Conservation (phyloP, 1,284 basidiomycete genomes). For the Cerrena zonata region DNA sequence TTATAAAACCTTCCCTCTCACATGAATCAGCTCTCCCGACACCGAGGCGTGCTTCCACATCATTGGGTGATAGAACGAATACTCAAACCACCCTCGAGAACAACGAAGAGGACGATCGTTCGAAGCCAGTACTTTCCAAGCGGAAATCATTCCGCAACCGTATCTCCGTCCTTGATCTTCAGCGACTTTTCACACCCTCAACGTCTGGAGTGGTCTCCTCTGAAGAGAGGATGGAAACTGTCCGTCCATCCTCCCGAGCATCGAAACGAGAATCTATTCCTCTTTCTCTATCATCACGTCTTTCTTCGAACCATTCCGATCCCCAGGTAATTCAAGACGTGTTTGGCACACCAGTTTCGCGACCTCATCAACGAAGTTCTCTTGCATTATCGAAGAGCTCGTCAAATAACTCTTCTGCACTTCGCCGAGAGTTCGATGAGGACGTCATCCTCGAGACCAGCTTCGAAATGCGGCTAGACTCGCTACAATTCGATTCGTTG, state of each 20-base stretch:
- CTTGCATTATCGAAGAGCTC: neutral
- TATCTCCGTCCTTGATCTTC: conserved; percentile 28
- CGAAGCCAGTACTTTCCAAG: conserved; percentile 18
- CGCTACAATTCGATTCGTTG: conserved; percentile 61
- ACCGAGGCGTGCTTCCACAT: conserved; percentile 1
- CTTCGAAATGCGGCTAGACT: conserved; percentile 61
- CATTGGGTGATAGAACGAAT: conserved; percentile 6
- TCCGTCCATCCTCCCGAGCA: neutral
- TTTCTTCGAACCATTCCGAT: conserved; percentile 4
- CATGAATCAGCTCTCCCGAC: conserved; percentile 3
- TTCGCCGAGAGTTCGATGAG: neutral
- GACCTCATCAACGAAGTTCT: conserved; percentile 7
- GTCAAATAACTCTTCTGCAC: neutral
- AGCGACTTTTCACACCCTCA: conserved; percentile 23
- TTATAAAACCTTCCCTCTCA: conserved; percentile 13
- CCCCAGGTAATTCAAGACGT: conserved; percentile 2
- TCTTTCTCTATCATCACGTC: conserved; percentile 3
- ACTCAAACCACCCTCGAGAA: conserved; percentile 1
- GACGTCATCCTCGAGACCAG: conserved; percentile 30
- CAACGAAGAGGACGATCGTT: conserved; percentile 1
- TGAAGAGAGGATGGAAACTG: conserved; percentile 2
- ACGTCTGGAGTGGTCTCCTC: conserved; percentile 7
- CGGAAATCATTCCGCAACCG: conserved; percentile 26
- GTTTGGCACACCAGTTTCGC: conserved; percentile 4
- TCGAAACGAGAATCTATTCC: conserved; percentile 9